phyloP scores from a whole-genome alignment of 768 basidiomycete genomes.

The Crepidotus variabilis region DNA sequence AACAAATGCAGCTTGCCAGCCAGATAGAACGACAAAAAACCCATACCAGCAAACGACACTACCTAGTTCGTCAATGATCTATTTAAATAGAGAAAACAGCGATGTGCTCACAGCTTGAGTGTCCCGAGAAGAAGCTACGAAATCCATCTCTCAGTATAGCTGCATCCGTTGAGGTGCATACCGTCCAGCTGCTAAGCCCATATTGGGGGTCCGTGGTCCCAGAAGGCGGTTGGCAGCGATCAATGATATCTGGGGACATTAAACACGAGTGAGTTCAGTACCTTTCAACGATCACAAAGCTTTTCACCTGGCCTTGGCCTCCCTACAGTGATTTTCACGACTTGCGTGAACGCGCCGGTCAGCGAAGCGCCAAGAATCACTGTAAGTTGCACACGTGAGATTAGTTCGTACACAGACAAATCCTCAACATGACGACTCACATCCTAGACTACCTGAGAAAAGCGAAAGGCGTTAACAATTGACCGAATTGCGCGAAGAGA shows the following conservation, averaged over 20 bases:
- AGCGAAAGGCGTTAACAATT: too few species aligned
- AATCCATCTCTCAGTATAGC: conserved; percentile 75
- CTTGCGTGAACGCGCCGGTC: conserved; percentile 79
- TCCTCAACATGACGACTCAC: conserved; percentile 22
- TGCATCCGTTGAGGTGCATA: conserved; percentile 73
- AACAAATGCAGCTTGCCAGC: conserved; percentile 93
- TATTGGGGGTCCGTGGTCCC: conserved; percentile 67
- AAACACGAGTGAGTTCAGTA: conserved; percentile 2
- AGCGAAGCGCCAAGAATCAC: conserved; percentile 73
- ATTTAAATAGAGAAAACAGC: background rate
- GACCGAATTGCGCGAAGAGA: background rate
- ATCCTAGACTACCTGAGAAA: conserved; percentile 37
- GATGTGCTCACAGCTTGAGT: conserved; percentile 68
- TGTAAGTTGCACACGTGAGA: conserved; percentile 20
- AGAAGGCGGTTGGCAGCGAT: conserved; percentile 64
- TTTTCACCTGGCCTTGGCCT: conserved; percentile 77
- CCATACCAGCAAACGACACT: conserved; percentile 94
- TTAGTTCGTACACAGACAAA: background rate
- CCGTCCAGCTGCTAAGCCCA: conserved; percentile 66
- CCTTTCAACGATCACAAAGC: background rate
- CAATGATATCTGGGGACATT: conserved; percentile 54
- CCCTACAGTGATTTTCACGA: conserved; percentile 84
- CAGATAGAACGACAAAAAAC: conserved; percentile 83
- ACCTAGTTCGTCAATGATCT: background rate
- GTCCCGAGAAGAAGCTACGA: conserved; percentile 90